Base-by-base conservation (phyloP, 2,329 filamentous ascomycete genomes). In the Daldinia eschscholtzii region DNA sequence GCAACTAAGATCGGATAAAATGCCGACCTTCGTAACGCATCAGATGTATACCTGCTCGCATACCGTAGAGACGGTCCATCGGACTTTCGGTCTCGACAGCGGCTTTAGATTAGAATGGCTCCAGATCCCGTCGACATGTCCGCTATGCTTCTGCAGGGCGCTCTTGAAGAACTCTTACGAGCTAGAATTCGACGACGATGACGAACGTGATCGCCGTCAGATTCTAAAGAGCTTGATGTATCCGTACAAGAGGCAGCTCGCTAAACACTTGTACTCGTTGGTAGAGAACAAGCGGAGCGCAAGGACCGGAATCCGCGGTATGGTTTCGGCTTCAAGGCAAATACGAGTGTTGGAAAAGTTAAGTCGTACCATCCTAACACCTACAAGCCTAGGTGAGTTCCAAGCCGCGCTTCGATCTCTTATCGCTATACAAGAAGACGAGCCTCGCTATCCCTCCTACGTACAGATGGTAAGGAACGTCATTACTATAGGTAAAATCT, bases 21-120 rank as follows among this genome's bases (percentile, higher is more conserved):
- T 74, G 72, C 60, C 69, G 9, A 67, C 55, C 48, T 71, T 57
- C 62, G 30, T 65, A 50, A 72, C 70, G 6, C 55, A 44, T 30
- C 53, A 72, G 61, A 13, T 46, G 26, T 73, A 69, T 52, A 20
- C 53, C 57, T 75, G 73, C 53, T 66, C 58, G 5, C 74, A 74
- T 52, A 44, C 10, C 33, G 39, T 46, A 12, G 60, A 68, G n/a
- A 61, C 30, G 1, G 13, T 15, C 41, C 48, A 61, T 23, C 18
- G 18, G 10, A 44, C 42, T 3, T 44, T 69, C 44, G 67, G 66
- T 23, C 33, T 35, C 60, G 62, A 68, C 18, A 12, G 18, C 15
- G 3, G 18, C 10, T 15, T 63, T n/a, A 28, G 62, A 2, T 20
- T 60, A 2, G 66, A 75, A 42, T 37, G 53, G n/a, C 37, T 62